Conservation (phyloP, 371 early-diverging fungal species). For the Mortierella sp. region DNA sequence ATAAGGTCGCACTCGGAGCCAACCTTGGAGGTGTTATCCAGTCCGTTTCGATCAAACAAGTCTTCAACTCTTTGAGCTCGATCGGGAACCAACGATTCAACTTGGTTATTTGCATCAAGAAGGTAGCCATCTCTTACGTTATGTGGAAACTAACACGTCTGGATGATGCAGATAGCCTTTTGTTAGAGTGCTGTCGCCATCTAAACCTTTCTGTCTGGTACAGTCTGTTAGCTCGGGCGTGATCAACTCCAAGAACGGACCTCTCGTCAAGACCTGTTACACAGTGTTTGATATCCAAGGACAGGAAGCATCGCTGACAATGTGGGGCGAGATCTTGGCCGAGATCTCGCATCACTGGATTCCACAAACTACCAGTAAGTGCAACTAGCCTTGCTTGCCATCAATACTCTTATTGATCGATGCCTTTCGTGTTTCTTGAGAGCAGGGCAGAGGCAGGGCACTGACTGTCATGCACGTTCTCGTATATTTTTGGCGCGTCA, state of each 20-base stretch:
- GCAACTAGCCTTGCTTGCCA: background rate
- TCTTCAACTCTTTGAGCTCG: conserved; percentile 10
- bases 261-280: conserved; percentile 18
- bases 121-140: conserved; percentile 9
- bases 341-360: conserved; percentile 28
- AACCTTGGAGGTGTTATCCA: conserved; percentile 36
- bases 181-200: background rate
- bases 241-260: conserved; percentile 41
- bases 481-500: background rate
- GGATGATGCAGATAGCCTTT: background rate
- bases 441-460: background rate
- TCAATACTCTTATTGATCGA: background rate
- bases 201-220: background rate
- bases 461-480: no score
- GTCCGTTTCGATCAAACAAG: conserved; percentile 30
- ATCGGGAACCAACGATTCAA: conserved; percentile 25
- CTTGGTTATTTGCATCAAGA: conserved; percentile 36
- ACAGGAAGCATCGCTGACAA: conserved; percentile 25
- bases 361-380: conserved; percentile 27
- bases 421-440: background rate
- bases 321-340: conserved; percentile 46
- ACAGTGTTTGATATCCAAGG: conserved; percentile 47
- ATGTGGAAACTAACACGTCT: background rate
- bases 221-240: conserved; percentile 25
- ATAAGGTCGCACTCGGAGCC: conserved; percentile 31